phyloP scores from a whole-genome alignment of 805 yeast genomes.

The Metschnikowia vanudenii region DNA sequence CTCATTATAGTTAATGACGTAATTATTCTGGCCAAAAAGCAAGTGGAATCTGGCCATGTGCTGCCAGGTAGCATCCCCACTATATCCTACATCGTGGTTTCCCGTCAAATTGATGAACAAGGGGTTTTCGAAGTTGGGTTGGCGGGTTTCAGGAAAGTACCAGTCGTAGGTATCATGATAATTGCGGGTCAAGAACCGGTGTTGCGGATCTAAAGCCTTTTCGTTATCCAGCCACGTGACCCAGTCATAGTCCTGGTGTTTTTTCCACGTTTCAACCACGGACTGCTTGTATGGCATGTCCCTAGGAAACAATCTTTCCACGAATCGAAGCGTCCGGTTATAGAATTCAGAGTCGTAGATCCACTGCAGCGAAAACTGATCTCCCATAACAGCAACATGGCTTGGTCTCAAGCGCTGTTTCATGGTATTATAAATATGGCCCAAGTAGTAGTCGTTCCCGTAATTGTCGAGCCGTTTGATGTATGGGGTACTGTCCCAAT shows the following conservation, averaged over 20 bases:
- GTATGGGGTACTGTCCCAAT: constrained; percentile 67
- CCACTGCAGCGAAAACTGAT: constrained; percentile 93
- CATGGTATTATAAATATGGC: constrained; percentile 76
- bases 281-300: constrained; percentile 49
- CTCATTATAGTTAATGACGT: constrained; percentile 65
- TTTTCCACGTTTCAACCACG: constrained; percentile 45
- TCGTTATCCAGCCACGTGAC: constrained; percentile 44
- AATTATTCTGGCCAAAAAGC: constrained; percentile 84
- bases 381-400: constrained; percentile 90
- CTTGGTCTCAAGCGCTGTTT: constrained; percentile 63
- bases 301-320: constrained; percentile 65
- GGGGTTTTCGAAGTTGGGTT: constrained; percentile 51
- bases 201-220: constrained; percentile 30
- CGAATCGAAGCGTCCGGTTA: constrained; percentile 72
- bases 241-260: constrained; percentile 61
- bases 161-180: constrained; percentile 67
- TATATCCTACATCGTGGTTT: constrained; percentile 93
- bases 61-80: constrained; percentile 91
- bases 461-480: constrained; percentile 75
- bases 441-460: constrained; percentile 88
- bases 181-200: constrained; percentile 35
- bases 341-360: constrained; percentile 82
- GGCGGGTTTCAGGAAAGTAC: constrained; percentile 38
- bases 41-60: constrained; percentile 76
- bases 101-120: constrained; percentile 84